Conservation (phyloP, 2,329 filamentous ascomycete species). For the Thielaviopsis ethacetica region DNA sequence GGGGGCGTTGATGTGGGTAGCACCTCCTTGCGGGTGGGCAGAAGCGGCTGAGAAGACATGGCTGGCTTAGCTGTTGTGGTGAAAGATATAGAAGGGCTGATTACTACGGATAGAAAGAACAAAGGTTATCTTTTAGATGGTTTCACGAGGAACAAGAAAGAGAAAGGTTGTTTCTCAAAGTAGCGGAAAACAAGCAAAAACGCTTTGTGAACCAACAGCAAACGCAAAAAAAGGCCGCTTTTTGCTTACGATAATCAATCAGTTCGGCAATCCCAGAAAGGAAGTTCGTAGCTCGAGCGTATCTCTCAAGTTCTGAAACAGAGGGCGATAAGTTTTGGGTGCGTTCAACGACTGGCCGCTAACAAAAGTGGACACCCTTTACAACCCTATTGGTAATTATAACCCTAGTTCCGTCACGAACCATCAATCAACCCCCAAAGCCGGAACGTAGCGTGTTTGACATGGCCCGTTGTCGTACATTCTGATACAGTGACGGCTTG, state of each 20-base stretch:
- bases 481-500: background rate
- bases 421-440: background rate
- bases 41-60: constrained; percentile 3
- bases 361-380: background rate
- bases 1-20: background rate
- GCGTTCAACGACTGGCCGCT: no score
- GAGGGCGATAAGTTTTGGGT: background rate
- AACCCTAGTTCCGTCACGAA: background rate
- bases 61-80: background rate
- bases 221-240: background rate
- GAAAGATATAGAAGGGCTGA: background rate
- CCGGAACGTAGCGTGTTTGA: background rate
- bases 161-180: background rate
- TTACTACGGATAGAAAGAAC: background rate
- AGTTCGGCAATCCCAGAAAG: background rate
- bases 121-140: background rate
- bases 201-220: background rate
- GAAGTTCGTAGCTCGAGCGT: background rate
- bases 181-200: background rate
- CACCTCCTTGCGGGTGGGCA: background rate
- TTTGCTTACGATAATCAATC: background rate
- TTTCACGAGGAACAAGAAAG: background rate
- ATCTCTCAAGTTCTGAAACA: background rate
- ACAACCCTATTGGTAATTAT: no score
- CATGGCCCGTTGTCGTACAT: background rate